Evolutionary conservation across 495 filamentous ascomycete species (phyloP).

Genomic region (Daldinia concentrica): DNA sequence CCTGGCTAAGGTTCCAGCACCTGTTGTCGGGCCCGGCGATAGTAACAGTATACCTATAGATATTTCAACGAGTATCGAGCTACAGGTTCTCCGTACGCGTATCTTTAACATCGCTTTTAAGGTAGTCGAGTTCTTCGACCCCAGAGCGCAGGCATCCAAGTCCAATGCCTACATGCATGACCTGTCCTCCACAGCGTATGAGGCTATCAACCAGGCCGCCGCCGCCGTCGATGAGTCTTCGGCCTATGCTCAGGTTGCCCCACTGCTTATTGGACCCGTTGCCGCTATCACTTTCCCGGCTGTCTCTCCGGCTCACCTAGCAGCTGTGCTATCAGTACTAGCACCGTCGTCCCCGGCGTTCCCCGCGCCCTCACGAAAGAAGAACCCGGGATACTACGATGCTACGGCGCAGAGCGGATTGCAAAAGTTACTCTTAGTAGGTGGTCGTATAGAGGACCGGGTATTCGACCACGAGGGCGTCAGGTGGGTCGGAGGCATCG

Average conservation of each 20-base stretch:
- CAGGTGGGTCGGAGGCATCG: slow-evolving; percentile 86
- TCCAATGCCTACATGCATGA: slow-evolving; percentile 72
- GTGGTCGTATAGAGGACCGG: slow-evolving; percentile 80
- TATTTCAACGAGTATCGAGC: slow-evolving; percentile 65
- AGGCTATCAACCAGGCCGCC: slow-evolving; percentile 62
- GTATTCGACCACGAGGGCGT: slow-evolving; percentile 83
- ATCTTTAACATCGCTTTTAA: slow-evolving; percentile 86
- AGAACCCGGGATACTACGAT: slow-evolving; percentile 83
- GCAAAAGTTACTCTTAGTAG: slow-evolving; percentile 86
- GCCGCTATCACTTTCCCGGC: slow-evolving; percentile 81
- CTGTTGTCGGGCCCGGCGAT: slow-evolving; percentile 27
- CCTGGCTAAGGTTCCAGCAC: slow-evolving; percentile 65
- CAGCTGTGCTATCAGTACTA: slow-evolving; percentile 78
- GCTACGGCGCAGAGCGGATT: slow-evolving; percentile 76
- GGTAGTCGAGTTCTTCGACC: slow-evolving; percentile 86
- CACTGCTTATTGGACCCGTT: slow-evolving; percentile 82
- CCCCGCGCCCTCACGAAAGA: slow-evolving; percentile 76
- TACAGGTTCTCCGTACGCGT: slow-evolving; percentile 85
- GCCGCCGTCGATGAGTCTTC: slow-evolving; percentile 61
- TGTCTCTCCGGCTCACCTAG: slow-evolving; percentile 83
- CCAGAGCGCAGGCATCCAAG: slow-evolving; percentile 60
- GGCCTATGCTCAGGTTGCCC: slow-evolving; percentile 66
- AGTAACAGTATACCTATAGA: slow-evolving; percentile 29
- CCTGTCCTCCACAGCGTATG: slow-evolving; percentile 75
- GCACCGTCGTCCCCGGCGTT: slow-evolving; percentile 74